Percentiles rank a stretch among this genome's conserved stretches.
phyloP scores from a whole-genome alignment of 164 flowering plant species.

The Vitis labrusca region DNA sequence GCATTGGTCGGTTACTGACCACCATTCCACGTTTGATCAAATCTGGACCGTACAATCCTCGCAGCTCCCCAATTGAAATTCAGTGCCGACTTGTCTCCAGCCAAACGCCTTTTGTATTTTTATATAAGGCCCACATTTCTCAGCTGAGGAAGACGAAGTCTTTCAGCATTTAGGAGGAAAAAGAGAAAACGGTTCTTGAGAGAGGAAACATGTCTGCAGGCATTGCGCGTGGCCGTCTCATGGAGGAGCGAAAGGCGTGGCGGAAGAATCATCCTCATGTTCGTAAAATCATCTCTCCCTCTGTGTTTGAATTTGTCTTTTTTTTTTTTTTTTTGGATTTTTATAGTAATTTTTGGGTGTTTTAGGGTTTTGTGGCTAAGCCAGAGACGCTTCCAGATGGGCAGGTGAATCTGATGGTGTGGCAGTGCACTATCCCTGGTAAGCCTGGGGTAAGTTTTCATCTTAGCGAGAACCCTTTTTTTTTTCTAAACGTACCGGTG shows the following conservation, averaged over 20 bases:
- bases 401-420: conserved; percentile 73
- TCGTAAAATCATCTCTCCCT: conserved; percentile 5
- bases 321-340: conserved; percentile 6
- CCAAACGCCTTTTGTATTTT: too few relatives aligned
- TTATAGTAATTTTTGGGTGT: not conserved
- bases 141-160: not conserved
- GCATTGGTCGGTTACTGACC: not conserved
- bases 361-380: conserved; percentile 85
- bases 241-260: conserved; percentile 74
- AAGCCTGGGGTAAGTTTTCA: conserved; percentile 56
- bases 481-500: not conserved
- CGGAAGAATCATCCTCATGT: conserved; percentile 77
- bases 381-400: conserved; percentile 80
- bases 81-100: not conserved
- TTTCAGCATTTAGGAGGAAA: not conserved
- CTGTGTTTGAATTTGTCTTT: not conserved
- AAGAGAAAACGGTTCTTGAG: conserved; percentile 4
- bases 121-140: not conserved
- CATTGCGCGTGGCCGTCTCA: conserved; percentile 71
- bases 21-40: not conserved
- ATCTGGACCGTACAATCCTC: conserved; percentile 3
- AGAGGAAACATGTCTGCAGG: conserved; percentile 52
- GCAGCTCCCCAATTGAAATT: not conserved
- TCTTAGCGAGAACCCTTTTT: not conserved
- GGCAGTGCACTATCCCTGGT: conserved; percentile 91